Evolutionary conservation across 2,329 filamentous ascomycete genomes (phyloP), one percentile per base, ranked within the genome.

Genomic region (Pseudocercospora eumusae): DNA sequence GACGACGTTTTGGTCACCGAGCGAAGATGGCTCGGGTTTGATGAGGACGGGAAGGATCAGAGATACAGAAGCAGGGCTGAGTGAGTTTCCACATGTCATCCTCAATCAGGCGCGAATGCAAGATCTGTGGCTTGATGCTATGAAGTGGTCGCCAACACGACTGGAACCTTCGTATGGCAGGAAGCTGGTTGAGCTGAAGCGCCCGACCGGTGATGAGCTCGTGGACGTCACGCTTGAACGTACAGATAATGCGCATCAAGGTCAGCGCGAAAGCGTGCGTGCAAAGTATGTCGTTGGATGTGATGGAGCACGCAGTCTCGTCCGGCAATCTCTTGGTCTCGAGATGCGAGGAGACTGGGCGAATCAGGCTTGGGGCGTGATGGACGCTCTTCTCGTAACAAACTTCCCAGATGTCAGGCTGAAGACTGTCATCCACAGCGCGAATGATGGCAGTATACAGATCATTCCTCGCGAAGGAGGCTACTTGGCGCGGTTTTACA

Each of bases 31-130:
- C 0, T 72, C 77, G 0, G 72, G 71, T 0, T 81, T 91, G 57
- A 77, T 77, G 50, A 81, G 87, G 44, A 84, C 80, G 27, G 86
- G 85, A 55, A 81, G 85, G 47, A 85, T 88, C 18, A 81, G 84
- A 0, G 87, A 90, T 73, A 88, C 84, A 0, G 84, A 84, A 50
- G 80, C 82, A 0, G 86, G 84, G 0, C 78, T 88, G 55, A 87
- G 82, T 86, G 73, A 75, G 59, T 89, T 88, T 66, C 84, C 85
- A 59, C 83, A 91, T 70, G 83, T 86, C 2, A 85, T 89, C 3
- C 74, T 92, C 42, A 88, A 90, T 67, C 89, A 92, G 75, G 89
- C 88, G 2, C 83, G 88, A 1, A 85, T 91, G 63, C 88, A 91
- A 70, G 78, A 74, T 49, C 82, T 74, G 31, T 73, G 72, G 73